Evolutionary conservation across 1,139 yeast species (phyloP).

Genomic region (Geotrichum bryndzae): DNA sequence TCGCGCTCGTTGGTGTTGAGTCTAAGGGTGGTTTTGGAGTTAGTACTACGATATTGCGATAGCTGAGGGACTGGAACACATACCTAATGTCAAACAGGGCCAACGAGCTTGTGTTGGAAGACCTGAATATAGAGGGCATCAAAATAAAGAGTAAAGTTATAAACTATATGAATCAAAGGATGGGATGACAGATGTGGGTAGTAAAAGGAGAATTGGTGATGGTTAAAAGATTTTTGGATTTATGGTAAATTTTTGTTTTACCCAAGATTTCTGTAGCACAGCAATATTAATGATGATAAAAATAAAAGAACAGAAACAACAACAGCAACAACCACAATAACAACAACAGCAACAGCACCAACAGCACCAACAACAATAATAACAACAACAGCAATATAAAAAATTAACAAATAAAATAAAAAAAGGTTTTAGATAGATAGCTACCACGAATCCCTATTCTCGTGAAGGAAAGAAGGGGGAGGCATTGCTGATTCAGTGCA

Average conservation of each 20-base stretch:
- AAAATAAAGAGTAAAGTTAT: not conserved
- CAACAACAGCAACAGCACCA: not conserved
- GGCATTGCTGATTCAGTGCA: too few species aligned
- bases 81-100: conserved; percentile 14
- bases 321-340: not conserved
- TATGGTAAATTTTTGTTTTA: not conserved
- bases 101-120: conserved; percentile 1
- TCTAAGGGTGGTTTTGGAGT: conserved; percentile 30
- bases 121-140: conserved; percentile 10
- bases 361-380: too few species aligned
- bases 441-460: not conserved
- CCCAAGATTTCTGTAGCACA: not conserved
- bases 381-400: too few species aligned
- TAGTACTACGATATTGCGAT: not conserved
- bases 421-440: not conserved
- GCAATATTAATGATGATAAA: not conserved
- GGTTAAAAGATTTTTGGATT: not conserved
- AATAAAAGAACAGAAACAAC: not conserved
- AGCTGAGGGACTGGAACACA: not conserved
- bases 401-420: too few species aligned
- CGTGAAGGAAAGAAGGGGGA: too few species aligned
- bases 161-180: not conserved
- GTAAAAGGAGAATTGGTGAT: not conserved
- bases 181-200: not conserved
- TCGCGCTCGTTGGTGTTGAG: conserved; percentile 66